A percentile compares a stretch with the other conserved stretches of the same genome.
Evolutionary conservation across 2,329 filamentous ascomycete genomes (phyloP).

Genomic region (Cladophialophora exuberans): DNA sequence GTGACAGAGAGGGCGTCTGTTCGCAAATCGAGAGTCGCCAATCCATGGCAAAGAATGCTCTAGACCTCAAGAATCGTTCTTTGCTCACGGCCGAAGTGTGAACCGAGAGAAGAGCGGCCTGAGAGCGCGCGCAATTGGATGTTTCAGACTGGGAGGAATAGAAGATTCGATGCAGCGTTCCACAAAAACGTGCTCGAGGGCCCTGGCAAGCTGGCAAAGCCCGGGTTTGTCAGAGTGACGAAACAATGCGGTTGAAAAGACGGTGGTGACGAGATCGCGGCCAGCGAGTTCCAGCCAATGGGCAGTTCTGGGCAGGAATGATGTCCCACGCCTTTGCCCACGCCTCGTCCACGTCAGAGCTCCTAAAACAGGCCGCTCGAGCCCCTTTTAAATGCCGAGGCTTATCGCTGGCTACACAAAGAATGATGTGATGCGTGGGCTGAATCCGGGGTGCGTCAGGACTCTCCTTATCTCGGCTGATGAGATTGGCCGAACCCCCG

Average conservation of each 20-base stretch:
- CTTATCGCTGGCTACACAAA: conserved; percentile 18
- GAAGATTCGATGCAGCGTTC: not conserved
- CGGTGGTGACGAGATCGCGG: not conserved
- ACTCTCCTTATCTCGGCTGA: conserved; percentile 7
- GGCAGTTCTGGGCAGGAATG: not conserved
- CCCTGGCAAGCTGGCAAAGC: not conserved
- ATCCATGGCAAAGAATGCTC: too few species aligned
- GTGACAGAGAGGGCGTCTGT: too few species aligned
- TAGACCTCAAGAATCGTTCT: too few species aligned
- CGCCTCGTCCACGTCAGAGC: conserved; percentile 23
- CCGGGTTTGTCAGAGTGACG: not conserved
- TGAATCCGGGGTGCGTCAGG: conserved; percentile 30
- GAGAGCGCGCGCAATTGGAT: not conserved
- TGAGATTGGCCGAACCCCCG: conserved; percentile 13
- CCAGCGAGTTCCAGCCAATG: not conserved
- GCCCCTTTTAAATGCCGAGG: conserved; percentile 18
- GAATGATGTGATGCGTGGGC: conserved; percentile 20
- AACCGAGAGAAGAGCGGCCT: not conserved
- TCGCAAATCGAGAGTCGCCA: too few species aligned
- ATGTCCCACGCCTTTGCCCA: not conserved
- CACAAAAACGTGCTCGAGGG: too few species aligned
- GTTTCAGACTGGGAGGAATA: not conserved
- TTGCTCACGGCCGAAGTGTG: not conserved
- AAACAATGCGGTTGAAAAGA: not conserved
- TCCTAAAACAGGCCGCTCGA: not conserved